Percentiles rank a stretch among this genome's conserved stretches.
Conservation (phyloP, 2,329 filamentous ascomycete species). For the Gnomoniopsis smithogilvyi region DNA sequence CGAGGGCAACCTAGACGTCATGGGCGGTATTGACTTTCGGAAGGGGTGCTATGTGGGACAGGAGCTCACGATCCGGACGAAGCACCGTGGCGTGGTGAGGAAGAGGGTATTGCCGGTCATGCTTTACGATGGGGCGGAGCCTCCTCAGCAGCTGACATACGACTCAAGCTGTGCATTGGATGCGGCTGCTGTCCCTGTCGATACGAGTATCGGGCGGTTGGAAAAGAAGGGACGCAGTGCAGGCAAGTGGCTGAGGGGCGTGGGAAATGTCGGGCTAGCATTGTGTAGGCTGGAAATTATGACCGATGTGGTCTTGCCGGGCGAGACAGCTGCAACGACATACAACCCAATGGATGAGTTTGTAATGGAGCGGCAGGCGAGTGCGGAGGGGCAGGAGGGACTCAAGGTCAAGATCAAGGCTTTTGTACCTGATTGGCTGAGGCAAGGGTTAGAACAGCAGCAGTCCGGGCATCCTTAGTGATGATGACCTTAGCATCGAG, state of each 20-base stretch:
- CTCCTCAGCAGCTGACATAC: slow-evolving; percentile 44
- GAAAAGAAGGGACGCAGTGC: slow-evolving; percentile 64
- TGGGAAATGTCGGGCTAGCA: slow-evolving; percentile 84
- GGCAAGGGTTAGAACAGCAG: slow-evolving; percentile 34
- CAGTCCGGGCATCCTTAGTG: background rate
- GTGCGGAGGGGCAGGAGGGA: slow-evolving; percentile 39
- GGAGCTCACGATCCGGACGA: slow-evolving; percentile 92
- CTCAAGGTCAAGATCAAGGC: slow-evolving; percentile 64
- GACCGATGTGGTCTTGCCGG: slow-evolving; percentile 74
- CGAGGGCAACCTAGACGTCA: slow-evolving; percentile 85
- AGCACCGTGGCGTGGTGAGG: slow-evolving; percentile 88
- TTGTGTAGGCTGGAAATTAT: slow-evolving; percentile 87
- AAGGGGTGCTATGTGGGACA: slow-evolving; percentile 98
- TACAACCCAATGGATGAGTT: slow-evolving; percentile 63
- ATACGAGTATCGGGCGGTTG: slow-evolving; percentile 47
- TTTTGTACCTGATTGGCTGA: slow-evolving; percentile 78
- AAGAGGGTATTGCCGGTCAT: slow-evolving; percentile 83
- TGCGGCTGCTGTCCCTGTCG: slow-evolving; percentile 36
- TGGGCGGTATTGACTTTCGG: slow-evolving; percentile 82
- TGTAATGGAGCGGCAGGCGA: slow-evolving; percentile 43
- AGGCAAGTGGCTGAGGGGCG: slow-evolving; percentile 75
- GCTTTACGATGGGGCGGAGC: slow-evolving; percentile 53
- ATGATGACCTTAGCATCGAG: no score
- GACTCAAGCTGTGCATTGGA: slow-evolving; percentile 23
- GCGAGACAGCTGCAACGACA: slow-evolving; percentile 60